A percentile compares a stretch with the other conserved stretches of the same genome.
These are phyloP conservation scores for Linum tenue DNA, from an alignment of 345 rosid genomes.

Conservation along the genomic window DNA sequence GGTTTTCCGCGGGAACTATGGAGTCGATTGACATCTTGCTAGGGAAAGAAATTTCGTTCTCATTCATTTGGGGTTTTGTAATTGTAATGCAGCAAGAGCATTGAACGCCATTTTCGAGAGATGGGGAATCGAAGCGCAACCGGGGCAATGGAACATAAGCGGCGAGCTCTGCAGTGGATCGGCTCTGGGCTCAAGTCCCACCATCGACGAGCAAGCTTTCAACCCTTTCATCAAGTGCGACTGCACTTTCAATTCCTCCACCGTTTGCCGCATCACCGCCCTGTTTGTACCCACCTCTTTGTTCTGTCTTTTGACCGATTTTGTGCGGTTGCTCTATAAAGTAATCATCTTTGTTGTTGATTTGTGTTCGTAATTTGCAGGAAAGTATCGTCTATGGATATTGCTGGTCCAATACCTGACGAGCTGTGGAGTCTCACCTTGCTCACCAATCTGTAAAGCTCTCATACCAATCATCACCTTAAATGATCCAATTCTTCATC, in stretches of 20 bases:
- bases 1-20: too few relatives aligned
- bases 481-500: background rate
- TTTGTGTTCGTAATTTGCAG: slow-evolving; percentile 18
- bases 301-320: background rate
- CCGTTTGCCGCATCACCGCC: slow-evolving; percentile 7
- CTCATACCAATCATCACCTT: background rate
- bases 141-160: background rate
- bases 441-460: slow-evolving; percentile 37
- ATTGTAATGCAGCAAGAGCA: background rate
- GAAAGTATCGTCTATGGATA: slow-evolving; percentile 27
- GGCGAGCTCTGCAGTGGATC: slow-evolving; percentile 1
- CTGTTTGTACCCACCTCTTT: slow-evolving; percentile 6
- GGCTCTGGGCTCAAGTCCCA: background rate
- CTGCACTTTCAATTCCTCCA: background rate
- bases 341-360: background rate
- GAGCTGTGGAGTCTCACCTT: slow-evolving; percentile 41
- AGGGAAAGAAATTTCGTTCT: too few relatives aligned
- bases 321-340: background rate
- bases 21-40: too few relatives aligned
- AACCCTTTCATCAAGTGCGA: slow-evolving; percentile 9
- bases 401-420: slow-evolving; percentile 34
- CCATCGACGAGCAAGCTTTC: background rate
- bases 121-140: slow-evolving; percentile 3
- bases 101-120: background rate
- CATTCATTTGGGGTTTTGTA: too few relatives aligned